Percentiles rank a stretch among this genome's conserved stretches.
These are phyloP conservation scores for Luffa acutangula DNA, from an alignment of 306 rosid species.

Conservation along the genomic window DNA sequence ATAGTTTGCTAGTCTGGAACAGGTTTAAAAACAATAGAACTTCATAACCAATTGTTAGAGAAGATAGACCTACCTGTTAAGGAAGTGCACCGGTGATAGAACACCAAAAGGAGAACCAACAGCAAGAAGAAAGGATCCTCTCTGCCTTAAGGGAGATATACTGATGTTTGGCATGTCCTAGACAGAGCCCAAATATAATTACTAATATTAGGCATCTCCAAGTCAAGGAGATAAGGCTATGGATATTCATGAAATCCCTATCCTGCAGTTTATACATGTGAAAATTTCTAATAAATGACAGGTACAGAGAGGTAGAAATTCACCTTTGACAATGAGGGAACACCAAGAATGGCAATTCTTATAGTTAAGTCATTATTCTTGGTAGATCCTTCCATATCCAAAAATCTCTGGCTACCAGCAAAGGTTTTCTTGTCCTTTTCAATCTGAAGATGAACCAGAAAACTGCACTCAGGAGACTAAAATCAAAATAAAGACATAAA, in stretches of 20 bases:
- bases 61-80: slow-evolving; percentile 53
- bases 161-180: slow-evolving; percentile 44
- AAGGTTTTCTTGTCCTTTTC: slow-evolving; percentile 23
- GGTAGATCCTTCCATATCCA: slow-evolving; percentile 34
- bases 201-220: slow-evolving; percentile 3
- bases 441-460: slow-evolving; percentile 13
- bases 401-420: slow-evolving; percentile 38
- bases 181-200: slow-evolving; percentile 20
- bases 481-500: background rate
- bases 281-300: background rate
- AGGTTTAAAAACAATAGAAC: background rate
- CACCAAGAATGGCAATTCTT: slow-evolving; percentile 77
- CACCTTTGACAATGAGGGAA: slow-evolving; percentile 54
- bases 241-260: background rate
- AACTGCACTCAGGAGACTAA: slow-evolving; percentile 15
- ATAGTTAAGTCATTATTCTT: slow-evolving; percentile 43
- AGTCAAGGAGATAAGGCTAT: background rate
- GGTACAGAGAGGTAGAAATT: slow-evolving; percentile 11
- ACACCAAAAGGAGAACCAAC: slow-evolving; percentile 97
- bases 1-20: background rate
- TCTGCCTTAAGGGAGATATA: slow-evolving; percentile 45
- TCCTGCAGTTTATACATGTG: background rate
- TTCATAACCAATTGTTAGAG: background rate
- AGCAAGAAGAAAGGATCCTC: slow-evolving; percentile 73
- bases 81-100: slow-evolving; percentile 81